A percentile compares a stretch with the other conserved stretches of the same genome.
Evolutionary conservation across 805 yeast species (phyloP).

Genomic region (Dipodascus albidus): DNA sequence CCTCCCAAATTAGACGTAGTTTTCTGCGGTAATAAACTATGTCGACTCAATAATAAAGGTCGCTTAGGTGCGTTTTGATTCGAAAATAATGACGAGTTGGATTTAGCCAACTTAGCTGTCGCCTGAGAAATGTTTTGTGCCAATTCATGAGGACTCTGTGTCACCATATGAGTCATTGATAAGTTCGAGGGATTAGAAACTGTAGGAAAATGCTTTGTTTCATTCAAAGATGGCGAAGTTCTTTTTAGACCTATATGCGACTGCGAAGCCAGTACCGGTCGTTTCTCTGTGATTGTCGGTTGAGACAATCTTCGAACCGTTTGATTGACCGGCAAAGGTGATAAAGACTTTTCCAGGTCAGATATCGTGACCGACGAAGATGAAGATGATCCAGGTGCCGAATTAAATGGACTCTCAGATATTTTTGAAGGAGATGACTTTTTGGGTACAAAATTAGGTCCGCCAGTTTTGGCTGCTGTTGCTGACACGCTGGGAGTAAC

Average conservation of each 20-base stretch:
- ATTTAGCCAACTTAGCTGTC: background rate
- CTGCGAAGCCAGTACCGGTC: background rate
- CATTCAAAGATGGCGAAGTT: background rate
- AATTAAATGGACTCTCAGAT: too few relatives aligned
- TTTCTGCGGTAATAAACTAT: background rate
- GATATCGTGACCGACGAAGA: background rate
- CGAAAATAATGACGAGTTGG: background rate
- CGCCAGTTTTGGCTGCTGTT: too few relatives aligned
- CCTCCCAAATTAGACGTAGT: background rate
- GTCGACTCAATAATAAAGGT: background rate
- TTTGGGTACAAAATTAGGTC: too few relatives aligned
- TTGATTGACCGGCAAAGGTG: background rate
- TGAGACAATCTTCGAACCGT: background rate
- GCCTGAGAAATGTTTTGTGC: background rate
- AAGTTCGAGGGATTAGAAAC: background rate
- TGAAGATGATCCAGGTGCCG: too few relatives aligned
- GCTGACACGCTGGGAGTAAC: background rate
- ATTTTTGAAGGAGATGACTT: background rate
- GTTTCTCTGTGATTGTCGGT: background rate
- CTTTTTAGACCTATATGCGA: background rate
- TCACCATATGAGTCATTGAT: background rate
- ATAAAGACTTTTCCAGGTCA: background rate
- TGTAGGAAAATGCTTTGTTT: background rate
- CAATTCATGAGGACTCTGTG: background rate
- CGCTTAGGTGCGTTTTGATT: background rate